Base-by-base conservation (phyloP, 768 basidiomycete genomes). In the Leucogyrophana mollusca region DNA sequence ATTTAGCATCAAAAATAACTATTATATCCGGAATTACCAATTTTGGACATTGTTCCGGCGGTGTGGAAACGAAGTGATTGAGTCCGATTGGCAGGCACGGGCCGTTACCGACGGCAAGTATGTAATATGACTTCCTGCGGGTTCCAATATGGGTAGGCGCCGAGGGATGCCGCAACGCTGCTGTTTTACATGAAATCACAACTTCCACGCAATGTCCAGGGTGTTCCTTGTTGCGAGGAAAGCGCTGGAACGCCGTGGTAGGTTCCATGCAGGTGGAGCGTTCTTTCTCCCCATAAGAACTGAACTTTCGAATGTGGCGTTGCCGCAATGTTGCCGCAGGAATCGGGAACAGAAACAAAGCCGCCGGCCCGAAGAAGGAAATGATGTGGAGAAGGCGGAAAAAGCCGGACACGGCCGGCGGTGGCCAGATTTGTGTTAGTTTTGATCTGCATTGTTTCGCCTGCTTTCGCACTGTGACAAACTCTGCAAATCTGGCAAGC, bases 301-400 rank as follows among this genome's bases (percentile, higher is more conserved):
- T 37, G n/a, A 30, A 13, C 6, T 37, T 6, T 16, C 35, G 35
- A n/a, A 37, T 21, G 20, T 37, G 16, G 35, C n/a, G 35, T 16
- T 37, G 35, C 35, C 8, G 27, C n/a, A 37, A 37, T n/a, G n/a
- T 37, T 16, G 42, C 45, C 46, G 46, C 50, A 46, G 51, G 39
- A 16, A 57, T 18, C 58, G 65, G 63, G 52, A 45, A 20, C 14
- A 53, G 53, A 62, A 43, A 45, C 36, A 54, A 56, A 66, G 66
- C 64, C 64, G 66, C 59, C 64, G 66, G 64, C 59, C 59, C 66
- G 54, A 60, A 46, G 46, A 57, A 52, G 54, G 49, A 37, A 30
- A 30, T n/a, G n/a, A n/a, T 30, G 27, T 30, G 27, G 27, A 47
- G 30, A 27, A 36, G 34, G 49, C 46, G 44, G 52, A 54, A 61